Percentiles rank a stretch among this genome's conserved stretches.
Conservation (phyloP, 768 basidiomycete species). For the Macrolepiota dolichaula region DNA sequence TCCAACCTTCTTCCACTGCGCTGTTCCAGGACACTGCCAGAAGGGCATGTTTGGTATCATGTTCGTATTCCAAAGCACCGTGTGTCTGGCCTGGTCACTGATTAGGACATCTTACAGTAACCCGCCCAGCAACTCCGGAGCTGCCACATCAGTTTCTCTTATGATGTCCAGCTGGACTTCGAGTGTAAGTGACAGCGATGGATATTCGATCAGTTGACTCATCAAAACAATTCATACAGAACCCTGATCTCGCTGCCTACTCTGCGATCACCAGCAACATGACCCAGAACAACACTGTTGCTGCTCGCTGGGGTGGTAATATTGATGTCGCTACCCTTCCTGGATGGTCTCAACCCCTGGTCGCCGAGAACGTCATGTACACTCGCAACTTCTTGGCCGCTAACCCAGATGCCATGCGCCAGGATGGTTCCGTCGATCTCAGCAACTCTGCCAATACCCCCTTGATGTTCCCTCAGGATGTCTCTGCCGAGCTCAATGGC, state of each 20-base stretch:
- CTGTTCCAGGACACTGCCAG: conserved; percentile 64
- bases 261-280: conserved; percentile 43
- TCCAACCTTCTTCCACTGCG: conserved; percentile 76
- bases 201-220: neutral
- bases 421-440: conserved; percentile 51
- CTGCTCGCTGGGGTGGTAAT: conserved; percentile 58
- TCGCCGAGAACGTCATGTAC: conserved; percentile 58
- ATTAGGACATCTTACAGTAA: conserved; percentile 36
- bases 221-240: conserved; percentile 26
- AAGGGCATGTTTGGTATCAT: conserved; percentile 88
- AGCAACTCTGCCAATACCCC: conserved; percentile 38
- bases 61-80: conserved; percentile 24
- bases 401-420: conserved; percentile 48
- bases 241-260: conserved; percentile 56
- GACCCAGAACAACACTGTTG: conserved; percentile 46
- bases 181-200: conserved; percentile 31
- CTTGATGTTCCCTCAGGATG: conserved; percentile 58
- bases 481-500: conserved; percentile 41
- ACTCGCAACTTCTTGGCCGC: conserved; percentile 41
- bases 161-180: conserved; percentile 50
- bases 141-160: conserved; percentile 43
- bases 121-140: conserved; percentile 46
- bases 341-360: conserved; percentile 43
- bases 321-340: conserved; percentile 58
- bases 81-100: neutral